Percentiles rank a stretch among this genome's conserved stretches.
phyloP scores from a whole-genome alignment of 2,329 filamentous ascomycete genomes.

The Xylaria sp. region DNA sequence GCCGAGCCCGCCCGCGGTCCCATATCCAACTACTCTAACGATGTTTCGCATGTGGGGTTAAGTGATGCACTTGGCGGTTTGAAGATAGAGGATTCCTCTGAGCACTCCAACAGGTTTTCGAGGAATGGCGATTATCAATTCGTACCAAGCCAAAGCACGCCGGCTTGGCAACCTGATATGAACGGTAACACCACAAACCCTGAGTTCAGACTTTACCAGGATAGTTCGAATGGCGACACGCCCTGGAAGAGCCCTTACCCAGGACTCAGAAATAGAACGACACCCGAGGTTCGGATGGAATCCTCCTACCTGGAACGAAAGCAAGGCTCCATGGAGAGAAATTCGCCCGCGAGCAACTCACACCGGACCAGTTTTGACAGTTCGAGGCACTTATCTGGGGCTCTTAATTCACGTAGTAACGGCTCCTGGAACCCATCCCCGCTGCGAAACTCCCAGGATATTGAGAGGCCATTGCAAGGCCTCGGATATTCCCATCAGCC shows the following conservation, averaged over 20 bases:
- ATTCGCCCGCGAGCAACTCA: conserved; percentile 43
- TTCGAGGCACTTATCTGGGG: conserved; percentile 39
- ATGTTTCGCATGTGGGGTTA: conserved; percentile 47
- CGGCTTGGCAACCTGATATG: conserved; percentile 51
- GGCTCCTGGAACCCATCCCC: conserved; percentile 48
- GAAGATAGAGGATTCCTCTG: conserved; percentile 42
- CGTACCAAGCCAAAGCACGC: conserved; percentile 54
- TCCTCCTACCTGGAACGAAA: conserved; percentile 37
- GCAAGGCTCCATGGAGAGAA: conserved; percentile 48
- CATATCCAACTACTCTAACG: conserved; percentile 32
- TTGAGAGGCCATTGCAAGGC: conserved; percentile 46
- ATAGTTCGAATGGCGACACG: conserved; percentile 43
- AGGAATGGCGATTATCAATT: conserved; percentile 45
- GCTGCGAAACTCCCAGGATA: conserved; percentile 46
- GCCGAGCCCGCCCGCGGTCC: conserved; percentile 30
- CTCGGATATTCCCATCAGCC: conserved; percentile 43
- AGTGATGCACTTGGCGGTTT: conserved; percentile 43
- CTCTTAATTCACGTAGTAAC: conserved; percentile 42
- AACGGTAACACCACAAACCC: conserved; percentile 26
- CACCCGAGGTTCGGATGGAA: background rate
- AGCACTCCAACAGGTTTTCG: conserved; percentile 26
- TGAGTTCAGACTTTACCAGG: conserved; percentile 39
- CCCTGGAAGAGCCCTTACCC: background rate
- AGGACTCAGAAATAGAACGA: no score
- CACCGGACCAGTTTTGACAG: conserved; percentile 42